Conservation (phyloP, 257 asterid species). For the Scutellaria barbata region DNA sequence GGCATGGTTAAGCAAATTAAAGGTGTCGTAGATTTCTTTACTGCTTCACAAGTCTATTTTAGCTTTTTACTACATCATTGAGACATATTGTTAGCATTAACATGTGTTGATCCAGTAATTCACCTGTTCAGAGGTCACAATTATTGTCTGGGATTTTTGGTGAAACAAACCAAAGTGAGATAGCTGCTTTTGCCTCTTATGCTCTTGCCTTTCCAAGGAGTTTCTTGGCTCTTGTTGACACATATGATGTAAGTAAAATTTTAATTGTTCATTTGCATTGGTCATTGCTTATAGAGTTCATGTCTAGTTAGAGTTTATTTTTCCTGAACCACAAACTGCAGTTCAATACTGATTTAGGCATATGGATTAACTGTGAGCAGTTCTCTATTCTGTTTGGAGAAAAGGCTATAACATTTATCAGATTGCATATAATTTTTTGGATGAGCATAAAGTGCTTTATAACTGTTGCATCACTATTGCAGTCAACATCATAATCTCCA, state of each 20-base stretch:
- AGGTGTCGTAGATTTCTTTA: slow-evolving; percentile 51
- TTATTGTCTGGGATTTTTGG: slow-evolving; percentile 68
- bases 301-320: slow-evolving; percentile 15
- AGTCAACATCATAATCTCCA: background rate
- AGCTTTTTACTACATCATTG: slow-evolving; percentile 9
- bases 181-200: slow-evolving; percentile 88
- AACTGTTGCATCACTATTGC: background rate
- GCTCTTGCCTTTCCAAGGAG: slow-evolving; percentile 89
- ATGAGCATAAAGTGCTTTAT: background rate
- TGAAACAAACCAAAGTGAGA: slow-evolving; percentile 89
- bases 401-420: background rate
- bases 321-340: background rate
- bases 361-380: background rate
- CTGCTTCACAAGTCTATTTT: slow-evolving; percentile 20
- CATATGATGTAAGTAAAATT: slow-evolving; percentile 78
- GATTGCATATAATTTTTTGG: background rate
- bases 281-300: slow-evolving; percentile 9
- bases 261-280: background rate
- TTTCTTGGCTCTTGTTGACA: slow-evolving; percentile 93
- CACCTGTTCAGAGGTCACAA: slow-evolving; percentile 47
- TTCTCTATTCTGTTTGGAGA: background rate
- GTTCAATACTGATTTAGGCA: background rate
- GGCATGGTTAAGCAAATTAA: slow-evolving; percentile 75
- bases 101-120: slow-evolving; percentile 30
- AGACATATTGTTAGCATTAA: slow-evolving; percentile 23